phyloP scores from a whole-genome alignment of 768 basidiomycete species.

The Boletus rubescentipes region DNA sequence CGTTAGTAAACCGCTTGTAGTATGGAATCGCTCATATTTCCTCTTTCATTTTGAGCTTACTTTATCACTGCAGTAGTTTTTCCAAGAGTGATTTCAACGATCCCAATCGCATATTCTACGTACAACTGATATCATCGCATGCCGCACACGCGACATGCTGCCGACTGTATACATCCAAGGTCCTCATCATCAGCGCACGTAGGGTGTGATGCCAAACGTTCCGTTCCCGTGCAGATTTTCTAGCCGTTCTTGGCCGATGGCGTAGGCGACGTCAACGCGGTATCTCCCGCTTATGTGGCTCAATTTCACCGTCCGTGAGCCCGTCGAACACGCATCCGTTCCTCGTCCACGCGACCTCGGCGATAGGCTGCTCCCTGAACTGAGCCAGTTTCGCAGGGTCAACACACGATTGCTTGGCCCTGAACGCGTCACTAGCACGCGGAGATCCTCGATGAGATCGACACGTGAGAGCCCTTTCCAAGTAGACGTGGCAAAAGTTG shows the following conservation, averaged over 20 bases:
- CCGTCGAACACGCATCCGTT: constrained; percentile 43
- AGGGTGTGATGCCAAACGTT: constrained; percentile 11
- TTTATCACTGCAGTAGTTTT: constrained; percentile 24
- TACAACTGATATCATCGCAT: constrained; percentile 12
- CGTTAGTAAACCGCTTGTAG: constrained; percentile 27
- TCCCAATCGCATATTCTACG: constrained; percentile 13
- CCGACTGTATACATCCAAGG: too few relatives aligned
- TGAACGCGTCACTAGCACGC: constrained; percentile 41
- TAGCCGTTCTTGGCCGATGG: constrained; percentile 55
- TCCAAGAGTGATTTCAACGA: constrained; percentile 9
- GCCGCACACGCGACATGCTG: neutral
- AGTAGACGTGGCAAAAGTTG: constrained; percentile 72
- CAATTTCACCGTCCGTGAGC: constrained; percentile 50
- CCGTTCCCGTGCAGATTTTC: constrained; percentile 37
- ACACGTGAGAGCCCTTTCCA: constrained; percentile 75
- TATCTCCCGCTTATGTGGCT: constrained; percentile 41
- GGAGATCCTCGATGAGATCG: constrained; percentile 58
- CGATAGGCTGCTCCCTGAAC: constrained; percentile 37
- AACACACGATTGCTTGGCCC: constrained; percentile 34
- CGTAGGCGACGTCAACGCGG: constrained; percentile 46
- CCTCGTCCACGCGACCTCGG: constrained; percentile 51
- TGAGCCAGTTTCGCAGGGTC: constrained; percentile 62
- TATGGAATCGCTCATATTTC: constrained; percentile 21
- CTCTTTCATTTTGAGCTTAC: constrained; percentile 17
- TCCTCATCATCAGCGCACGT: neutral